These are phyloP conservation scores for Neostapfia colusana DNA, from an alignment of 176 grass and related monocot genomes.

Conservation along the genomic window DNA sequence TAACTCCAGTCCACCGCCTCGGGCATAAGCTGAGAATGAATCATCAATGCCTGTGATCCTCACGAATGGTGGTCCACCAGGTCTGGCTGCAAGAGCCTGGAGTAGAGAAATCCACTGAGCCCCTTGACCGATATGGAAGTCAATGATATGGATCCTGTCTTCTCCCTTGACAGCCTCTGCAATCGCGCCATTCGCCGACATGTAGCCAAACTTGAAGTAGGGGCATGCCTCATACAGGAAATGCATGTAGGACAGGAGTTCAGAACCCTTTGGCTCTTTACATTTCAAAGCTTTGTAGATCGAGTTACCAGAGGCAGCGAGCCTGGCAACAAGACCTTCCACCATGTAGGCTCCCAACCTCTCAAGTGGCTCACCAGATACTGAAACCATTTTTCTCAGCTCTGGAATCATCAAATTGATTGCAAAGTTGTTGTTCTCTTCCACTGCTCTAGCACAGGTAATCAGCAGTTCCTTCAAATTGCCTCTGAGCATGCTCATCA, in stretches of 20 bases:
- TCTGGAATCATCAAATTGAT: constrained; percentile 63
- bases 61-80: constrained; percentile 64
- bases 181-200: constrained; percentile 81
- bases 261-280: constrained; percentile 80
- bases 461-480: constrained; percentile 76
- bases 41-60: constrained; percentile 92
- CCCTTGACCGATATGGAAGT: constrained; percentile 94
- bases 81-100: constrained; percentile 68
- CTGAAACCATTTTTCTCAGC: constrained; percentile 82
- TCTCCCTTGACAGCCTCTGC: constrained; percentile 79
- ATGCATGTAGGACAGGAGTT: constrained; percentile 93
- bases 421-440: constrained; percentile 46
- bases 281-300: constrained; percentile 95
- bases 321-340: constrained; percentile 87
- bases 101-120: constrained; percentile 85
- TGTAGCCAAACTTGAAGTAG: constrained; percentile 94
- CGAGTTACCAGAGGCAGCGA: constrained; percentile 67
- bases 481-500: constrained; percentile 56
- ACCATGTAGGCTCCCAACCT: constrained; percentile 88
- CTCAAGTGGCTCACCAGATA: constrained; percentile 75
- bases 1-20: constrained; percentile 72
- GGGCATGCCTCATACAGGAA: constrained; percentile 91
- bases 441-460: constrained; percentile 73
- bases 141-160: constrained; percentile 83
- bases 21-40: constrained; percentile 63